Evolutionary conservation across 2,329 filamentous ascomycete genomes (phyloP).

Genomic region (Clonostachys byssicola): DNA sequence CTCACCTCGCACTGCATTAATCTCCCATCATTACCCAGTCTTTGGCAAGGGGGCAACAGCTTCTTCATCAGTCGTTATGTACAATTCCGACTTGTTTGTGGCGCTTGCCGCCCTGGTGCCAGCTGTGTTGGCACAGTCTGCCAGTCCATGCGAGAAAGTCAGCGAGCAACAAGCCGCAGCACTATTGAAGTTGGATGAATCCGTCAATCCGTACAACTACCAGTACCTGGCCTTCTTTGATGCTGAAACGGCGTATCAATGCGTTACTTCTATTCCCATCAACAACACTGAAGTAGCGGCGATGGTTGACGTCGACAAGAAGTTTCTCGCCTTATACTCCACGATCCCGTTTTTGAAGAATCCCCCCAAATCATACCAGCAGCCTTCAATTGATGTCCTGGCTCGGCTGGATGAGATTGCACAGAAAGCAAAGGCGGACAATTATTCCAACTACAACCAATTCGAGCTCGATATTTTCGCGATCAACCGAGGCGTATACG

Average conservation of each 20-base stretch:
- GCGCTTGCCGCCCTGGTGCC: too few species aligned
- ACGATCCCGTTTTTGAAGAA: constrained; percentile 41
- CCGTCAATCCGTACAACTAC: not conserved
- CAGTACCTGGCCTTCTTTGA: not conserved
- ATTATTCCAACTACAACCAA: constrained; percentile 47
- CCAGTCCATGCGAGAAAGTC: too few species aligned
- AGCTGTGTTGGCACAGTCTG: too few species aligned
- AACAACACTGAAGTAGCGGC: constrained; percentile 22
- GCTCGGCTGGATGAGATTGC: constrained; percentile 38
- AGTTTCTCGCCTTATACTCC: constrained; percentile 43
- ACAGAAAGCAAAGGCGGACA: constrained; percentile 29
- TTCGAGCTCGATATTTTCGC: constrained; percentile 50
- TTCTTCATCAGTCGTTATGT: too few species aligned
- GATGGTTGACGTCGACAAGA: constrained; percentile 28
- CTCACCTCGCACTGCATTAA: too few species aligned
- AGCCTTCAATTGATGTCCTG: constrained; percentile 42
- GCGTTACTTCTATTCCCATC: constrained; percentile 31
- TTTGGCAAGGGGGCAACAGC: too few species aligned
- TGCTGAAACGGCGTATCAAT: constrained; percentile 22
- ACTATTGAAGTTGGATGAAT: too few species aligned
- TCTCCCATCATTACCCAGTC: too few species aligned
- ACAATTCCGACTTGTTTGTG: too few species aligned
- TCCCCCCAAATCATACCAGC: constrained; percentile 45
- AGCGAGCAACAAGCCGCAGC: too few species aligned
- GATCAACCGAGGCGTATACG: constrained; percentile 49